These are phyloP conservation scores for Hanseniaspora vineae DNA, from an alignment of 805 yeast species.

Conservation along the genomic window DNA sequence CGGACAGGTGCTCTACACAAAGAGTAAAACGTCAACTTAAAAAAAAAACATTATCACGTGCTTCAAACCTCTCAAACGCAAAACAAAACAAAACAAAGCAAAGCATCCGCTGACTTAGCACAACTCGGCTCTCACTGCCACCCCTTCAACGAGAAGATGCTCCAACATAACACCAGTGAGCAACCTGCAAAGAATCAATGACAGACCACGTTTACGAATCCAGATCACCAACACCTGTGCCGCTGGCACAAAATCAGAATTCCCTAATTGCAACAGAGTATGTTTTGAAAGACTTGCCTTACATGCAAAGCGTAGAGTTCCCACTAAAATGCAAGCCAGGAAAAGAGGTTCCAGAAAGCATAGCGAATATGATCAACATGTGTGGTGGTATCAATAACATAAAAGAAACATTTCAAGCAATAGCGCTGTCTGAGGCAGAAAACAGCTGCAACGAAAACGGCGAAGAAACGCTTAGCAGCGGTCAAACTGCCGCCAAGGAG, in stretches of 20 bases:
- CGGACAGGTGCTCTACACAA: no score
- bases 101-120: no score
- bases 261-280: slow-evolving; percentile 33
- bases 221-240: background rate
- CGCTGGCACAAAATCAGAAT: background rate
- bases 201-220: background rate
- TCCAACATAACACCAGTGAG: background rate
- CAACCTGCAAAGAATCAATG: no score
- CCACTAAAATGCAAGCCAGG: slow-evolving; percentile 45
- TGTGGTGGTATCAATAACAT: slow-evolving; percentile 44
- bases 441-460: background rate
- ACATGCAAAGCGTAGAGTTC: slow-evolving; percentile 61
- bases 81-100: background rate
- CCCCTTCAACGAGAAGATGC: background rate
- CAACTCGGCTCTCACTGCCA: no score
- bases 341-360: slow-evolving; percentile 28
- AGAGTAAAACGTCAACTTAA: no score
- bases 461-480: slow-evolving; percentile 1
- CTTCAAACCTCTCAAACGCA: no score
- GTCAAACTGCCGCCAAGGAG: background rate
- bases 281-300: slow-evolving; percentile 55
- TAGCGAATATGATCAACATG: slow-evolving; percentile 49
- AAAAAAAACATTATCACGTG: no score
- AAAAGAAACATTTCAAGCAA: background rate
- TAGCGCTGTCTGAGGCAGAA: background rate